phyloP scores from a whole-genome alignment of 306 rosid genomes.

The Pterocarpus santalinus region DNA sequence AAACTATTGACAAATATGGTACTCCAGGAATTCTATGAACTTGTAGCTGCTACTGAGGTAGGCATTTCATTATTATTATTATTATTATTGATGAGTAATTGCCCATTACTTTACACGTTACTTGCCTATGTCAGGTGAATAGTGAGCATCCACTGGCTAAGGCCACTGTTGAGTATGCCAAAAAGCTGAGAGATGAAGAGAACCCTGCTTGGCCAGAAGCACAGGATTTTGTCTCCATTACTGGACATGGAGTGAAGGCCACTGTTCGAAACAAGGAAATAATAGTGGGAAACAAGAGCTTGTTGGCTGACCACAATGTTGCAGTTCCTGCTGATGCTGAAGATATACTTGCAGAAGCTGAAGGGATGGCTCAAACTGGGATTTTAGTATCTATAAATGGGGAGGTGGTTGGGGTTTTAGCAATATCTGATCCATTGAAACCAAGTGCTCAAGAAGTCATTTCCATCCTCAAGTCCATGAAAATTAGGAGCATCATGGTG shows the following conservation, averaged over 20 bases:
- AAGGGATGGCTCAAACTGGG: slow-evolving; percentile 74
- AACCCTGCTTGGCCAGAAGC: slow-evolving; percentile 70
- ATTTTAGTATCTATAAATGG: slow-evolving; percentile 61
- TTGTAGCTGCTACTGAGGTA: slow-evolving; percentile 82
- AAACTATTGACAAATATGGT: slow-evolving; percentile 50
- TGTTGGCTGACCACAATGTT: slow-evolving; percentile 59
- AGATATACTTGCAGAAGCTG: slow-evolving; percentile 65
- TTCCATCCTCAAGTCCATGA: slow-evolving; percentile 76
- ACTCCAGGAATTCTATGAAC: slow-evolving; percentile 61
- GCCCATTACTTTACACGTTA: neutral
- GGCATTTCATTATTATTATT: neutral
- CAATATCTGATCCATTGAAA: slow-evolving; percentile 79
- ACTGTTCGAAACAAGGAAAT: slow-evolving; percentile 61
- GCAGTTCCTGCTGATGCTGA: slow-evolving; percentile 64
- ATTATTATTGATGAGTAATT: neutral
- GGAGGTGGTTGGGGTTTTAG: slow-evolving; percentile 64
- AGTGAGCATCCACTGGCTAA: slow-evolving; percentile 87
- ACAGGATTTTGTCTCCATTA: slow-evolving; percentile 62
- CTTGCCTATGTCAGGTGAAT: slow-evolving; percentile 62
- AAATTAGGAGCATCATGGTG: slow-evolving; percentile 69
- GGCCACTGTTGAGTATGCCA: slow-evolving; percentile 74
- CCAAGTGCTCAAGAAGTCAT: slow-evolving; percentile 72
- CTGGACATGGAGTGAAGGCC: slow-evolving; percentile 87
- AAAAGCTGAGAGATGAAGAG: slow-evolving; percentile 60
- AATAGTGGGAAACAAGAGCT: slow-evolving; percentile 75